Evolutionary conservation across 2,329 filamentous ascomycete species (phyloP), one percentile per base, ranked within the genome.

Genomic region (Aspergillus texensis): DNA sequence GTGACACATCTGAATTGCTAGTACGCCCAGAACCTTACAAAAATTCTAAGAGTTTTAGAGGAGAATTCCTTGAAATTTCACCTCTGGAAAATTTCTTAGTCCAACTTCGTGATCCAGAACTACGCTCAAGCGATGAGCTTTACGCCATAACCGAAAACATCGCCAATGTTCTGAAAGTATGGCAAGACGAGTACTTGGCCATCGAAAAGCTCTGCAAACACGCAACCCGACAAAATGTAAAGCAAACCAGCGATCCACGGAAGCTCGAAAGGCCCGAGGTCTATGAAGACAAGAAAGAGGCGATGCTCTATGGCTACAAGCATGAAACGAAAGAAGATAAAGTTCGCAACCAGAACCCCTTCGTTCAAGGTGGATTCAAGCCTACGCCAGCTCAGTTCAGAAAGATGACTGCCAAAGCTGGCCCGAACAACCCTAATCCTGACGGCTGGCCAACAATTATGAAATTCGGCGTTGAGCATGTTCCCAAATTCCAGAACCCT

Each of bases 201-300:
- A 75, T 83, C 14, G 79, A 82, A 28, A 77, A 78, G 59, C 77
- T 88, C n/a, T 84, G 87, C 62, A 82, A 78, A 62, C 65, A 67
- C 48, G 71, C 79, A 26, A 79, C 77, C 39, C 74, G 84, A 67
- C 85, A 85, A 54, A 80, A 82, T 16, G 79, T 81, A 19, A 83
- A 86, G 71, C 79, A 81, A 62, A 79, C 82, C 48, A 76, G 77
- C 16, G 78, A 82, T 45, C 81, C 84, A 3, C 83, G 85, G 63
- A 85, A 85, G 65, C 79, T 83, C 24, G 82, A 85, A 12, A 76
- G 80, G 14, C 75, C 77, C 6, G 74, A 78, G n/a, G 72, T 85
- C 3, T 88, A 81, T 64, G 86, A 88, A 69, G 86, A 87, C 67
- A 83, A 83, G 74, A 88, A 88, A 67, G 86, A 89, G 75, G 82